Evolutionary conservation across 1,284 basidiomycete genomes (phyloP).

Genomic region (Rhodofomes roseus): DNA sequence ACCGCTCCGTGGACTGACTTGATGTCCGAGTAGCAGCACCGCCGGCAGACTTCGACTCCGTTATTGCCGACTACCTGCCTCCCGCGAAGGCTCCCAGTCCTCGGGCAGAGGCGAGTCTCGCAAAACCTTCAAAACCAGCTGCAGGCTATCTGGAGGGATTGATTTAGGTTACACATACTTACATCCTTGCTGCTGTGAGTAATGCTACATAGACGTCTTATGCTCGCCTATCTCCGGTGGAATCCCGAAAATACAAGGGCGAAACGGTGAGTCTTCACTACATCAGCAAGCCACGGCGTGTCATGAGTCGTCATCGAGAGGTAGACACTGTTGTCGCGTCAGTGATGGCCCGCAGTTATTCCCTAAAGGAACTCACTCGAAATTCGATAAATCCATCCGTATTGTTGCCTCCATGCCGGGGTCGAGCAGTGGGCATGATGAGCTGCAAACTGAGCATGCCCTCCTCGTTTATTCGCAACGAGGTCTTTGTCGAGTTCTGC

Average conservation of each 20-base stretch:
- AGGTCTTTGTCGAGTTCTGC: slow-evolving; percentile 80
- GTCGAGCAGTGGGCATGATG: slow-evolving; percentile 68
- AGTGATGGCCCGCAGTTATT: no score
- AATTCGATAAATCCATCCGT: slow-evolving; percentile 79
- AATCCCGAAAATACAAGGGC: no score
- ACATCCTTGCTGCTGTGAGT: not conserved
- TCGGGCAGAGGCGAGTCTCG: slow-evolving; percentile 16
- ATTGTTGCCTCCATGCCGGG: slow-evolving; percentile 38
- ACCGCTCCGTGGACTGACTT: slow-evolving; percentile 2
- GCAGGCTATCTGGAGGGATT: slow-evolving; percentile 41
- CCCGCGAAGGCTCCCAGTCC: slow-evolving; percentile 19
- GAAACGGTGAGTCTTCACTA: no score
- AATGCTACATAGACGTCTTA: slow-evolving; percentile 8
- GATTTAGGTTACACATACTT: slow-evolving; percentile 26
- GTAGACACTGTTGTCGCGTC: slow-evolving; percentile 40
- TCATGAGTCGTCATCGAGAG: slow-evolving; percentile 39
- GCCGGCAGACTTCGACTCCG: slow-evolving; percentile 58
- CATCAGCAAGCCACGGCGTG: not conserved
- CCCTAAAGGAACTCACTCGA: slow-evolving; percentile 52
- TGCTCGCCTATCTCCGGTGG: not conserved
- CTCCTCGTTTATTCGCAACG: slow-evolving; percentile 75
- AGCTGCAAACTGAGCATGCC: slow-evolving; percentile 86
- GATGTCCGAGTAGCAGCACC: slow-evolving; percentile 32
- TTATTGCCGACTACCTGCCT: slow-evolving; percentile 68
- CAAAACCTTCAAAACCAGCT: slow-evolving; percentile 19